Conservation (phyloP, 2,329 filamentous ascomycete species). For the Exophiala bonariae region DNA sequence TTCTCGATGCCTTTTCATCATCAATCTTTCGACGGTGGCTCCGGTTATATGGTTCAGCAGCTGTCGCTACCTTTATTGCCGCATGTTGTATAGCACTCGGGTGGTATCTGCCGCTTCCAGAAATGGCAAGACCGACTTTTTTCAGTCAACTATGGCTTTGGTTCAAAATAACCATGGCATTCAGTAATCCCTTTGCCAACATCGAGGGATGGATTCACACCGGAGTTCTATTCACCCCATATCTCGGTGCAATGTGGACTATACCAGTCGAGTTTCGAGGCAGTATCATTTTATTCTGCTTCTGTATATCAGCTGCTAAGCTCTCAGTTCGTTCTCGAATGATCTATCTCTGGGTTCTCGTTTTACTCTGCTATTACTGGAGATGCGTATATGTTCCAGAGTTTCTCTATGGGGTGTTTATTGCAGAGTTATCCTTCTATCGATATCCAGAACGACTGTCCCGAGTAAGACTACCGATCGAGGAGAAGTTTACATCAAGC, state of each 20-base stretch:
- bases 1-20: conserved; percentile 35
- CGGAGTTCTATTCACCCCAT: conserved; percentile 32
- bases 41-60: conserved; percentile 44
- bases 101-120: conserved; percentile 39
- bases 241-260: conserved; percentile 49
- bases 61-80: conserved; percentile 40
- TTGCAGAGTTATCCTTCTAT: conserved; percentile 43
- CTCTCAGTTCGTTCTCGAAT: conserved; percentile 1
- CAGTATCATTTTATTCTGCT: conserved; percentile 43
- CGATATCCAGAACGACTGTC: conserved; percentile 33
- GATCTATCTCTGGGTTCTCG: conserved; percentile 6
- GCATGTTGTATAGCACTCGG: conserved; percentile 40
- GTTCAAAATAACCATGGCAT: conserved; percentile 28
- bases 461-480: not conserved
- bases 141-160: conserved; percentile 17
- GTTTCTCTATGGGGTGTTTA: conserved; percentile 42
- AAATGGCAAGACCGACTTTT: conserved; percentile 4
- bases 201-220: conserved; percentile 30
- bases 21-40: conserved; percentile 45
- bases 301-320: conserved; percentile 7
- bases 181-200: conserved; percentile 35
- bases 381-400: conserved; percentile 32
- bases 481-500: not conserved
- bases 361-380: conserved; percentile 5
- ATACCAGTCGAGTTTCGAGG: conserved; percentile 48